Evolutionary conservation across 2,329 filamentous ascomycete species (phyloP), one percentile per base, ranked within the genome.

Genomic region (Colletotrichum gigasporum): DNA sequence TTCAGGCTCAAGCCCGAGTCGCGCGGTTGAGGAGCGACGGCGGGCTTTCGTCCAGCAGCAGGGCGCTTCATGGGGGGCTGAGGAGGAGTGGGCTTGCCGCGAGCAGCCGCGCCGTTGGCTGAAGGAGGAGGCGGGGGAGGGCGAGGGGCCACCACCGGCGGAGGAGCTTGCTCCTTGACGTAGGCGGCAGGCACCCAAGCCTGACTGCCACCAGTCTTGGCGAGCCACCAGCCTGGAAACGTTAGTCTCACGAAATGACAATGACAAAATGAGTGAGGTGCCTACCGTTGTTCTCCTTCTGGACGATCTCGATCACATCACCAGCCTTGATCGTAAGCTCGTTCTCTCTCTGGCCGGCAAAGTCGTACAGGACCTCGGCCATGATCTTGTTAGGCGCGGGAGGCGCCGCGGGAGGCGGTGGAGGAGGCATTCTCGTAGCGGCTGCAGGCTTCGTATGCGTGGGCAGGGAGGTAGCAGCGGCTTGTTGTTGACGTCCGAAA

Each of bases 111-210:
- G 4, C 75, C 76, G 34, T 80, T 81, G 41, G 78, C 77, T 4
- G 76, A 76, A 3, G 89, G 85, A 1, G 90, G 87, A 1, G 91
- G 88, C 9, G 90, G 90, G 12, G 92, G 90, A 6, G 88, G 85
- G 20, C 86, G 82, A 4, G 88, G 86, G 45, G 86, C 84, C 24
- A 87, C 83, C 6, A 88, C 85, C 7, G 83, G 80, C 3, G 89
- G 85, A 22, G 88, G 86, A 4, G 87, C 85, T 74, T 91, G 86
- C 78, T 97, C 94, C 78, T 98, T 91, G 8, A 99, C 90, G 73
- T 99, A 99, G 18, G 95, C 93, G 18, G 94, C 92, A 0, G 96
- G 96, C 3, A 96, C 89, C 96, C 96, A 99, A 53, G 94, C 96
- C 78, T 96, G 93, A n/a, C 87, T 87, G 4, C 71, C 70, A 5